Conservation (phyloP, 140 eudicot genomes). For the Stevia rebaudiana region DNA sequence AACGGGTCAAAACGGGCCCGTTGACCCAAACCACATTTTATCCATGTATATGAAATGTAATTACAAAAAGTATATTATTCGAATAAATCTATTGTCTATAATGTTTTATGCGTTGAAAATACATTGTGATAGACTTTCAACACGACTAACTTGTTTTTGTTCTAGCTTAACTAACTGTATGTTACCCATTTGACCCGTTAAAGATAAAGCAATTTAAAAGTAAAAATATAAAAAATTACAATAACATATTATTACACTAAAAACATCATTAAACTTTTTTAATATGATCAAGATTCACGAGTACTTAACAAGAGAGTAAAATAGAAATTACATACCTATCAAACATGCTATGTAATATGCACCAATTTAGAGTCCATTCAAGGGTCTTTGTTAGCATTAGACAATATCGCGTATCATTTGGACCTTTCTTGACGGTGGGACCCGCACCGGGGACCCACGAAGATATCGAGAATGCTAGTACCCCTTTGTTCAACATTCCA, state of each 20-base stretch:
- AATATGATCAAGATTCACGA: constrained; percentile 1
- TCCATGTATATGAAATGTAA: neutral
- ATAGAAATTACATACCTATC: constrained; percentile 50
- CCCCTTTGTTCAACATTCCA: constrained; percentile 90
- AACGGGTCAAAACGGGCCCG: neutral
- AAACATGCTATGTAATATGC: constrained; percentile 91
- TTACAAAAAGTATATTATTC: neutral
- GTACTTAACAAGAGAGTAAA: neutral
- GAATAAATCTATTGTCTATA: neutral
- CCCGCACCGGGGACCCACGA: constrained; percentile 89
- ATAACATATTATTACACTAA: neutral
- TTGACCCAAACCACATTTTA: neutral
- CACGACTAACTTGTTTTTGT: neutral
- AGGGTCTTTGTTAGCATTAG: constrained; percentile 79
- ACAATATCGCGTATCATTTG: constrained; percentile 43
- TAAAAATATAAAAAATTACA: neutral
- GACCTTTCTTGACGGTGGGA: constrained; percentile 46
- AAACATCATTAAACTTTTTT: neutral
- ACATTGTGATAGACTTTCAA: neutral
- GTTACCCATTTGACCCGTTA: neutral
- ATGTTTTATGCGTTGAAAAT: neutral
- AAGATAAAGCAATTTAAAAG: neutral
- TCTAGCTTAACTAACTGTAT: neutral
- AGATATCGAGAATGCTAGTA: constrained; percentile 71
- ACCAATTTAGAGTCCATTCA: constrained; percentile 96